Base-by-base conservation (phyloP, 2,329 filamentous ascomycete species). In the Sporothrix variecibatus region DNA sequence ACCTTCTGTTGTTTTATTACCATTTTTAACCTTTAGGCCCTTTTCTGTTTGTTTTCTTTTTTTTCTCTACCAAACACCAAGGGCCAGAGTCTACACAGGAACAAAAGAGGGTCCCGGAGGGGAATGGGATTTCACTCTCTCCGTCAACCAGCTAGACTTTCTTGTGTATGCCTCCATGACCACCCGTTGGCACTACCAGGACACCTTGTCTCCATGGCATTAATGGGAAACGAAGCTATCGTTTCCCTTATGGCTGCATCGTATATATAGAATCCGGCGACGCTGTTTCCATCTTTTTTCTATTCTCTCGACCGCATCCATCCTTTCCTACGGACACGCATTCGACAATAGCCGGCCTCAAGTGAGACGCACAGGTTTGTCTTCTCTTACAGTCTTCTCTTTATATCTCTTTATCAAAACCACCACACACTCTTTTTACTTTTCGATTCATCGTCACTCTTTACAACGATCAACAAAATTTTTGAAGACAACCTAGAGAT, bases 181-280 rank as follows among this genome's bases (percentile, higher is more conserved):
- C n/a, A 12, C 40, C 62, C 23, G 38, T 23, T 28, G 15, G 38
- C 43, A 4, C 62, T 28, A 46, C 38, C n/a, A 46, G 12, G 62
- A 67, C 38, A 28, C 62, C n/a, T 46, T 26, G 34, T 67, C 62
- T 28, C 23, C 23, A 20, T 28, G 38, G 38, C 38, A 46, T 40
- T 46, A 9, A 23, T 23, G 8, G 62, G 15, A 65, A 46, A 46
- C 62, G 38, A 31, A 38, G 34, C 31, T 46, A 28, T 58, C n/a
- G 62, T 17, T 28, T 28, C 68, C 58, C 31, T 17, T n/a, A 34
- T 43, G 56, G 11, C 38, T 26, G 23, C 23, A 49, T 67, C 38
- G 72, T 74, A 74, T 74, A 74, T 74, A 74, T 74, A 74, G 72
- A 74, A 67, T 74, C 72, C 58, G 38, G 62, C 15, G 46, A 71